Base-by-base conservation (phyloP, 2,329 filamentous ascomycete genomes). In the Kalmusia sp. region DNA sequence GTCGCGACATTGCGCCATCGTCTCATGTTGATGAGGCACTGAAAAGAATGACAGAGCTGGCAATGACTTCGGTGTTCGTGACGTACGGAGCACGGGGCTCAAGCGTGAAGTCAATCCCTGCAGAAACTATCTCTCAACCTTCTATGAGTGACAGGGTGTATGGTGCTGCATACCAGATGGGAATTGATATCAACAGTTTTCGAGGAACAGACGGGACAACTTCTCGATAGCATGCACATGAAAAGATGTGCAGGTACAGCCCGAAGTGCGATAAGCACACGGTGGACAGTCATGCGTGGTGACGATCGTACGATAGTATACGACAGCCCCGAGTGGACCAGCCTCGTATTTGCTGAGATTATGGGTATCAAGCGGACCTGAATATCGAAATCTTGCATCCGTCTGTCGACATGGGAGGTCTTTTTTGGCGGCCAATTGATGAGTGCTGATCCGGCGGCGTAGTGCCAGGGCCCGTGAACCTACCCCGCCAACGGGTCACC, bases 1-100 rank as follows among this genome's bases (percentile, higher is more conserved):
- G 33, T 37, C 33, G 44, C 44, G 31, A 47, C 44, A 21, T 3
- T 34, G n/a, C 44, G 44, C 44, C 44, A 47, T 35, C 44, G 44
- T 14, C 44, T 22, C 44, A 47, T 47, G 11, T 1, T 47, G 6
- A 15, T 28, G 14, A 17, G 8, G 24, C 11, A 25, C 12, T 14
- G 11, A 6, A 9, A 19, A 15, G 6, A 12, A 6, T 15, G 22
- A 24, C 6, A n/a, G 35, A 28, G 15, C 9, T 24, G 34, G 34
- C 12, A 6, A 15, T 5, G n/a, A n/a, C 12, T 15, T 5, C 3
- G n/a, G 11, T 12, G 22, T 11, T 9, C 14, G 21, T 25, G 8
- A 34, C 22, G 12, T 21, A 43, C 14, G 8, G 11, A 14, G 19
- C 15, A 19, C 15, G 27, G 11, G 27, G 40, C 12, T 17, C 4